Percentiles rank a stretch among this genome's conserved stretches.
Conservation (phyloP, 1,139 yeast species). For the Casaregolazyma lundiana region DNA sequence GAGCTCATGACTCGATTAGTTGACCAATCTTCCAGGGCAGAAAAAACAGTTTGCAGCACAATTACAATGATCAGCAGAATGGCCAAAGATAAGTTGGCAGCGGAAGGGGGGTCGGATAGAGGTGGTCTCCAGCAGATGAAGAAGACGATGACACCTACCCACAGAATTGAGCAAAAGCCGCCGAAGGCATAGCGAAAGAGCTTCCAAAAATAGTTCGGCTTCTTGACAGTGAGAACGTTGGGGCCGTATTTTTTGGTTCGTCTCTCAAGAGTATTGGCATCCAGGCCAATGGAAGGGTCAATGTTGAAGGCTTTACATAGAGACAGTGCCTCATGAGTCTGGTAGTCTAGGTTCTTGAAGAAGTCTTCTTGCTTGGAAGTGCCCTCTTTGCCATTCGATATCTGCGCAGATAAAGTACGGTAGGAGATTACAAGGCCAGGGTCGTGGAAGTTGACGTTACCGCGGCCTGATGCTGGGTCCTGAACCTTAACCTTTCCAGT, state of each 20-base stretch:
- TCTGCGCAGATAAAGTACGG: slow-evolving; percentile 28
- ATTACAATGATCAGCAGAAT: slow-evolving; percentile 43
- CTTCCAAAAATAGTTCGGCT: slow-evolving; percentile 33
- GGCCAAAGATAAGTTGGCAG: slow-evolving; percentile 46
- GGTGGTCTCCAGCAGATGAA: slow-evolving; percentile 47
- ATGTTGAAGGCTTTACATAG: slow-evolving; percentile 17
- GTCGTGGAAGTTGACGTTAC: slow-evolving; percentile 1
- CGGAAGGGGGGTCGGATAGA: slow-evolving; percentile 47
- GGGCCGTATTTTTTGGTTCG: slow-evolving; percentile 33
- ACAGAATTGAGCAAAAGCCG: slow-evolving; percentile 46
- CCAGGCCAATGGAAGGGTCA: slow-evolving; percentile 29
- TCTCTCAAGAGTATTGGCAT: slow-evolving; percentile 30
- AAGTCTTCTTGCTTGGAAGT: slow-evolving; percentile 13
- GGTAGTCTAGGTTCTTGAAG: slow-evolving; percentile 19
- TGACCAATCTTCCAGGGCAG: slow-evolving; percentile 49
- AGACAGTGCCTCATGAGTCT: slow-evolving; percentile 11
- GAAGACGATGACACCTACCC: slow-evolving; percentile 45
- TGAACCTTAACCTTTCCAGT: neutral
- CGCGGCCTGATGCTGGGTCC: neutral
- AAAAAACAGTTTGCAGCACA: slow-evolving; percentile 45
- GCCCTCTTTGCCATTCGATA: slow-evolving; percentile 9
- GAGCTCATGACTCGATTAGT: slow-evolving; percentile 49
- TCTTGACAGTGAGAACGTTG: slow-evolving; percentile 41
- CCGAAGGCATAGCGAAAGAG: slow-evolving; percentile 44
- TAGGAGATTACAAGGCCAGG: slow-evolving; percentile 10